Base-by-base conservation (phyloP, 164 flowering plant genomes). In the Tetracentron sinense region DNA sequence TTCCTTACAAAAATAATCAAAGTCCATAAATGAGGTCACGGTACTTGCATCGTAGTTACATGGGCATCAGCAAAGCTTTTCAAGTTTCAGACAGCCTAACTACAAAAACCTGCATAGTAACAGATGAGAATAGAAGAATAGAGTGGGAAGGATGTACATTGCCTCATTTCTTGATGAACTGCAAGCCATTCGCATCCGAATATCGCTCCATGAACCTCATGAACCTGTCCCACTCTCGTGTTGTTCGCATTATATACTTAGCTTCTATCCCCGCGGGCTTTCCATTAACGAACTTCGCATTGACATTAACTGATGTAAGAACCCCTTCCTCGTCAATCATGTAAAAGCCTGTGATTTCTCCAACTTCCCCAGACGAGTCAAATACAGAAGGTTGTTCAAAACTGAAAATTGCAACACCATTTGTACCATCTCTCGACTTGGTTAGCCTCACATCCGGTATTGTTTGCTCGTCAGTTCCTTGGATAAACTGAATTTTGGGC, bases 161-260 rank as follows among this genome's bases (percentile, higher is more conserved):
- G 71, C 76, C 72, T 93, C 83, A 93, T 49, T 77, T 90, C 66
- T 94, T 94, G 77, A 91, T 65, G 69, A 94, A 94, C 69, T 85
- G 88, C 88, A 94, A 77, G 54, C 97, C 97, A 55, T 94, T 94
- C 7, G 65, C 88, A 42, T 87, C 72, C 2, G 99, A 82, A 75
- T 91, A 94, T 26, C 99, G 77, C 78, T 91, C 99, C 99, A 94
- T 94, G 79, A 94, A 94, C 62, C 97, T 86, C 99, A 94, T 94
- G 79, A 94, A 94, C 69, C 97, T 75, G 70, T 94, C 99, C 99
- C 97, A 94, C 21, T 91, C 97, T 60, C 81, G 69, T 1, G 97
- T 86, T 25, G 71, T 74, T 66, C 99, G 76, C 96, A 91, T 94
- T 6, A 91, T 42, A 67, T 94, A 86, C 71, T 85, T 94, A 1